Evolutionary conservation across 768 basidiomycete species (phyloP), one percentile per base, ranked within the genome.

Genomic region (Suillus brevipes): DNA sequence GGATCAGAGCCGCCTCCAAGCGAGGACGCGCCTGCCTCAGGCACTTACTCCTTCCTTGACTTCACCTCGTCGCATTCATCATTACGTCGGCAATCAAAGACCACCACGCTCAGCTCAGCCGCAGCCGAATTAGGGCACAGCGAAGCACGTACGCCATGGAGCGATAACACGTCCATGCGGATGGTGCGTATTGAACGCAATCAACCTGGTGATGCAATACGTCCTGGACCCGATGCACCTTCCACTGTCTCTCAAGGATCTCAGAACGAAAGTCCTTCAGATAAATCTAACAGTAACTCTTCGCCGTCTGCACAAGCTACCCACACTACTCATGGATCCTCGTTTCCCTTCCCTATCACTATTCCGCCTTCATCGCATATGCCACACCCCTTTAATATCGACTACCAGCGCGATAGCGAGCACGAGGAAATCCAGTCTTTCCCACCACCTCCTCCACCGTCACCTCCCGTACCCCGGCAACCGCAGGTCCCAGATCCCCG

Each of bases 311-410:
- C 45, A 25, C 68, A 56, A n/a, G 70, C 74, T 34, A 63, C 66
- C 14, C 66, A 69, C 25, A 74, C 74, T n/a, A 68, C 71, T 52
- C 58, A 66, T 34, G 72, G 75, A n/a, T 68, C 69, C 13, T 45
- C 70, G 16, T 84, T 84, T 67, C 82, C 82, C 7, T 83, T 83
- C 64, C 80, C 83, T 34, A 72, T 84, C 40, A 77, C 82, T 9
- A 78, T 85, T 9, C 79, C 84, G 4, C 69, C 82, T 12, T 82
- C 84, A 0, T 71, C 79, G 6, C 72, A 82, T 62, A 65, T 74
- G 61, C 67, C 58, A 34, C 70, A 69, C 25, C 69, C 69, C 14
- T 60, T 67, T 37, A 68, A 65, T 34, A 65, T 65, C 34, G 68
- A 72, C 63, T 67, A 67, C 55, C 67, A 64, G 53, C 63, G 61